A percentile compares a stretch with the other conserved stretches of the same genome.
These are phyloP conservation scores for Pyricularia sp. DNA, from an alignment of 2,329 filamentous ascomycete species.

Conservation along the genomic window DNA sequence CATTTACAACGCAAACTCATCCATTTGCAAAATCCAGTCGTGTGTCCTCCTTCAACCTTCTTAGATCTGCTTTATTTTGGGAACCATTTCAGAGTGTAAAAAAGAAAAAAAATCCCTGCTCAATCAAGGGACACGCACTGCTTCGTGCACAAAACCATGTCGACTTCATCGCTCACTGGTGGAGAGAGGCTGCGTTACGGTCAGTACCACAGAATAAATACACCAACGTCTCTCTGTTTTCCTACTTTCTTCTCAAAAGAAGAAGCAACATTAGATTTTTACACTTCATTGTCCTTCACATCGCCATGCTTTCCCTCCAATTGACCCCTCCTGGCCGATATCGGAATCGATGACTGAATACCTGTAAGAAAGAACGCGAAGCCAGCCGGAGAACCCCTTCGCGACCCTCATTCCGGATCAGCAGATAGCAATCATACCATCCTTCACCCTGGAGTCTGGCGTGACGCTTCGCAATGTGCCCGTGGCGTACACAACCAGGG, in stretches of 20 bases:
- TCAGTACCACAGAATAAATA: constrained; percentile 3
- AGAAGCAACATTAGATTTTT: background rate
- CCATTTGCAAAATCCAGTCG: background rate
- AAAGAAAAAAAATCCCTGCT: background rate
- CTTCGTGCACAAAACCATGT: background rate
- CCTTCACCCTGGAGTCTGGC: constrained; percentile 89
- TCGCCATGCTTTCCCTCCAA: background rate
- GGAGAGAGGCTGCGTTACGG: constrained; percentile 3
- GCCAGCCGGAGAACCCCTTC: constrained; percentile 89
- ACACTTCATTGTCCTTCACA: background rate
- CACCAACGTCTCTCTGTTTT: background rate
- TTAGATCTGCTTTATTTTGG: background rate
- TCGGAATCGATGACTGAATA: constrained; percentile 48
- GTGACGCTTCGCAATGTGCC: constrained; percentile 70
- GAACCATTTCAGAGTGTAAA: background rate
- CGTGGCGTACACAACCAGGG: constrained; percentile 58
- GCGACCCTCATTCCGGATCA: constrained; percentile 80
- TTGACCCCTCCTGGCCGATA: background rate
- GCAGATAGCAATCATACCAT: constrained; percentile 74
- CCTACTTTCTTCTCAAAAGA: background rate
- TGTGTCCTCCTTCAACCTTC: background rate
- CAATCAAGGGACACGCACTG: background rate
- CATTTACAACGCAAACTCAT: background rate
- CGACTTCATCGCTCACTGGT: background rate
- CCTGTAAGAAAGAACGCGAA: constrained; percentile 52